Evolutionary conservation across 192 early-diverging fungal species (phyloP).

Genomic region (Umbelopsis sp.): DNA sequence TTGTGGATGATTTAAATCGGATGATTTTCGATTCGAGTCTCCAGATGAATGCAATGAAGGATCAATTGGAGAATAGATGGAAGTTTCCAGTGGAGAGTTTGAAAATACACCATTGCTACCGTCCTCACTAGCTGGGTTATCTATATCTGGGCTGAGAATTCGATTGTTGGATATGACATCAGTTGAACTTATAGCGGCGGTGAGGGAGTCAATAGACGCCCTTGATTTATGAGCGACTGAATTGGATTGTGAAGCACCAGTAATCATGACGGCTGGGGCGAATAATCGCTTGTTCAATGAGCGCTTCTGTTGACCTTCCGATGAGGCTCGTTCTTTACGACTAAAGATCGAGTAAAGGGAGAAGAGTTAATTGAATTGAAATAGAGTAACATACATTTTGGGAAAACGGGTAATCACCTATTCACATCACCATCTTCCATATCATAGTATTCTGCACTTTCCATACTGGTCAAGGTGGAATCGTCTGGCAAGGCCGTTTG

Average conservation of each 20-base stretch:
- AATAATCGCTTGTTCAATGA: not conserved
- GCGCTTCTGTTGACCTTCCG: not conserved
- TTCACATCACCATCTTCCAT: constrained; percentile 22
- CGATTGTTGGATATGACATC: not conserved
- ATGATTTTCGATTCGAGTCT: not conserved
- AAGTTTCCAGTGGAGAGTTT: not conserved
- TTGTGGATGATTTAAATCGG: not conserved
- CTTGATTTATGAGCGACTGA: not conserved
- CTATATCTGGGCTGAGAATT: constrained; percentile 1
- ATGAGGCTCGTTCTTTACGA: not conserved
- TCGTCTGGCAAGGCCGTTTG: constrained; percentile 26
- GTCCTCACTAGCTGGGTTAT: not conserved
- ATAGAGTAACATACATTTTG: not conserved
- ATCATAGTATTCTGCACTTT: constrained; percentile 70
- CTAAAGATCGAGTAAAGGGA: not conserved
- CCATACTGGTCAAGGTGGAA: constrained; percentile 39
- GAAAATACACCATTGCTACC: constrained; percentile 1
- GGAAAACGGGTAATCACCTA: not conserved
- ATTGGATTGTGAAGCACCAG: not conserved
- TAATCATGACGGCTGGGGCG: not conserved
- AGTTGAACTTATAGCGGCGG: not conserved
- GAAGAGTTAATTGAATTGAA: not conserved
- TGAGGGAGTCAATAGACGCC: not conserved
- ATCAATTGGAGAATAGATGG: constrained; percentile 6
- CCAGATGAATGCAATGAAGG: not conserved